Evolutionary conservation across 1,284 basidiomycete species (phyloP), one percentile per base, ranked within the genome.

Genomic region (Leccinum fallax): DNA sequence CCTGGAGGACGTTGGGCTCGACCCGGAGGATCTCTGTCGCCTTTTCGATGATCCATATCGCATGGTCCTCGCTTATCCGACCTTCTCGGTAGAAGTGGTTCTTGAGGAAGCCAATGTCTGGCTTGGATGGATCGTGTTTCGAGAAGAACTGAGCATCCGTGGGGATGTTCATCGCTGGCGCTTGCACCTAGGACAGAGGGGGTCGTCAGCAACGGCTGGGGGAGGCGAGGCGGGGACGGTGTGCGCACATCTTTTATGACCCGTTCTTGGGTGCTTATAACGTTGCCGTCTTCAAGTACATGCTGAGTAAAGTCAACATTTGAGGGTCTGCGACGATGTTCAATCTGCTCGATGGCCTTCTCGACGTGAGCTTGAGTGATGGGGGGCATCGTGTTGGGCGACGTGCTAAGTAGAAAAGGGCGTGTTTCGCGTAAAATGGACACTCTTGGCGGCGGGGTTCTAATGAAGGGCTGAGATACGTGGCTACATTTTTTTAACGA

Each of bases 1-100:
- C 92, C 69, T 92, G 87, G 61, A 97, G 81, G 66, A 97, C 79
- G 74, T 97, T 97, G 16, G 91, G 86, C 78, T 97, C 95, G 28
- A 83, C 77, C 58, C 84, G 83, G 65, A 97, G 78, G 21, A 97
- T 69, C 67, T 92, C 90, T 1, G 91, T 91, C 13, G 89, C 82
- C 74, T 89, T 90, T 64, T 90, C 86, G 60, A 97, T 79, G 72
- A 97, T 97, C 80, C 87, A 95, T 60, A 94, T 75, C 16, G 94
- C 94, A 77, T 96, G 93, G 61, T 95, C 93, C 76, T 97, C 94
- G 28, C 89, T 94, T 69, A 97, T 73, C 55, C 94, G 82, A 0
- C 97, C 97, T 77, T 98, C 97, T 59, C 96, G 89, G 77, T 98
- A 98, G 74, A 99, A 98, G 79, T 99, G 97, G 72, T 98, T 98